Percentiles rank a stretch among this genome's conserved stretches.
Evolutionary conservation across 2,329 filamentous ascomycete genomes (phyloP).

Genomic region (Aspergillus viridinutans): DNA sequence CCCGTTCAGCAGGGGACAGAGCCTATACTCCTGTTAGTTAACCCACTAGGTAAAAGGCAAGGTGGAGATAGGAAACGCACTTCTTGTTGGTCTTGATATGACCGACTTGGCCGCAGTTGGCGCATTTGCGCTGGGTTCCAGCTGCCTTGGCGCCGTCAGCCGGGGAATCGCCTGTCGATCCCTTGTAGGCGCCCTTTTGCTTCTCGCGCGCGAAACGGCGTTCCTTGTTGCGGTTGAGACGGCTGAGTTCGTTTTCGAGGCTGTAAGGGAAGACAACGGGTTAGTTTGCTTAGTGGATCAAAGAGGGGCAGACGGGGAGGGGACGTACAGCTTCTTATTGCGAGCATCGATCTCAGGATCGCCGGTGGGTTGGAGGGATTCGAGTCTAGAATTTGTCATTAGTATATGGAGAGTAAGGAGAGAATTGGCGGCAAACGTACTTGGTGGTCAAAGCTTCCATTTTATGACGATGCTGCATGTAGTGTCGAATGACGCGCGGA

Average conservation of each 20-base stretch:
- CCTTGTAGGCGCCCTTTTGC: slow-evolving; percentile 62
- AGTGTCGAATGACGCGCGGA: slow-evolving; percentile 81
- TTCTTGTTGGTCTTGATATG: slow-evolving; percentile 99
- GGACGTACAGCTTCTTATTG: slow-evolving; percentile 52
- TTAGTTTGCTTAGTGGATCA: not conserved
- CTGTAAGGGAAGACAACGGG: slow-evolving; percentile 40
- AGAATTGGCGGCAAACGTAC: slow-evolving; percentile 46
- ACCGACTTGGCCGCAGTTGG: slow-evolving; percentile 92
- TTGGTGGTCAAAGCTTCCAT: slow-evolving; percentile 68
- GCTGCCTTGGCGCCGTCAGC: slow-evolving; percentile 55
- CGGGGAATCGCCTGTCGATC: slow-evolving; percentile 44
- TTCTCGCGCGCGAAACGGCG: slow-evolving; percentile 86
- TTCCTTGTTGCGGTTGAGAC: slow-evolving; percentile 87
- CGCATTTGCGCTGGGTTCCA: slow-evolving; percentile 76
- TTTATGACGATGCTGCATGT: slow-evolving; percentile 71
- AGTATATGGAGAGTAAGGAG: not conserved
- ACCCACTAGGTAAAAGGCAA: not conserved
- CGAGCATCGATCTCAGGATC: slow-evolving; percentile 63
- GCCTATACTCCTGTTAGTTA: slow-evolving; percentile 45
- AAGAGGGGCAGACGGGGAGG: not conserved
- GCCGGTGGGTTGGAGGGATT: slow-evolving; percentile 60
- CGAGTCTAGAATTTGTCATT: slow-evolving; percentile 44
- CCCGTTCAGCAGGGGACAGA: slow-evolving; percentile 82
- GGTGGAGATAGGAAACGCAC: slow-evolving; percentile 46
- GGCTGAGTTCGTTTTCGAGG: slow-evolving; percentile 69